Evolutionary conservation across 208 protist genomes (phyloP).

Genomic region (Sergeia podlipaevii): DNA sequence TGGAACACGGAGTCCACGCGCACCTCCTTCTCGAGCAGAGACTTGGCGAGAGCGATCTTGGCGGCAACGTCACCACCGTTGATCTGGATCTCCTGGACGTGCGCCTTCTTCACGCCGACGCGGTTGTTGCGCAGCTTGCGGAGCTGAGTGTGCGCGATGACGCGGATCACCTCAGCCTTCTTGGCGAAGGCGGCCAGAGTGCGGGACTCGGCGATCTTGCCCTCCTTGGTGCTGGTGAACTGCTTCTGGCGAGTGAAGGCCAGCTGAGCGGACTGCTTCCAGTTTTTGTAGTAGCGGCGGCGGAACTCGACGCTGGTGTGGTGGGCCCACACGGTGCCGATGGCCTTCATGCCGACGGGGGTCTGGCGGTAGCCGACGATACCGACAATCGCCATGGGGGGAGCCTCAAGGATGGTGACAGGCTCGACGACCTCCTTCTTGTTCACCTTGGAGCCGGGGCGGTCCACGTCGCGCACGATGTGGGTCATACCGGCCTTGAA

Average conservation of each 20-base stretch:
- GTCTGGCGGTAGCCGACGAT: constrained; percentile 99
- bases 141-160: constrained; percentile 98
- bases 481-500: constrained; percentile 99
- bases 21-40: constrained; percentile 97
- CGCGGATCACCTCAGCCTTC: constrained; percentile 96
- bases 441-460: constrained; percentile 94
- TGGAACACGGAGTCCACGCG: constrained; percentile 93
- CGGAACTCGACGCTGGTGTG: constrained; percentile 94
- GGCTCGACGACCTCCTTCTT: constrained; percentile 99
- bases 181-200: constrained; percentile 94
- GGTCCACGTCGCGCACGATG: constrained; percentile 98
- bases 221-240: constrained; percentile 80
- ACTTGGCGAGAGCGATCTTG: constrained; percentile 96
- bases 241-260: constrained; percentile 95
- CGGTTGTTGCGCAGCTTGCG: constrained; percentile 97
- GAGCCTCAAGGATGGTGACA: constrained; percentile 98
- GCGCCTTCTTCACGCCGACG: constrained; percentile 97
- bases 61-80: constrained; percentile 97
- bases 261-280: constrained; percentile 97
- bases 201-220: constrained; percentile 79
- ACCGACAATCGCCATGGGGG: constrained; percentile 98
- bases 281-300: constrained; percentile 99
- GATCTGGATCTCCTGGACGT: constrained; percentile 99
- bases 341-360: constrained; percentile 93
- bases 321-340: constrained; percentile 98